Evolutionary conservation across 1,139 yeast species (phyloP), one percentile per base, ranked within the genome.

Genomic region (Protomyces arabidopsidicola): DNA sequence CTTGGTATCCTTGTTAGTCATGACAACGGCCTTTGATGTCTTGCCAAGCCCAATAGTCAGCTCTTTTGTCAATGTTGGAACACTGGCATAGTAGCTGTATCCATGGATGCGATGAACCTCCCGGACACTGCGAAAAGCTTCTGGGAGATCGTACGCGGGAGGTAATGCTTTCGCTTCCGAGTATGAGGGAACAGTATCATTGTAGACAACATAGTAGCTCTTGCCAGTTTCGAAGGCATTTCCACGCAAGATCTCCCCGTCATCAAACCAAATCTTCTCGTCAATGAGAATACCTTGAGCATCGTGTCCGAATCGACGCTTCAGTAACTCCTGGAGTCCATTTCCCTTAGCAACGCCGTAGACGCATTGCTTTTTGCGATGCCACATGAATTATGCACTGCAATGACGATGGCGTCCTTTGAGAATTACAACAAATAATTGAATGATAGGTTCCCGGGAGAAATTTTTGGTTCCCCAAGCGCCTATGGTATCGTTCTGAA

Each of bases 301-400:
- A 36, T 57, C 62, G 10, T 38, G 22, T n/a, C 62, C 62, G 51
- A 57, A 57, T 8, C 55, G 55, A 12, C 45, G 55, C 51, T 48
- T 51, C 27, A 57, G 53, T 14, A 57, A 20, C 20, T 51, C 62
- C n/a, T 38, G 31, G 2, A 57, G 52, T 10, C 35, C 39, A 20
- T 57, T 38, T 39, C 42, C 52, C 18, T 27, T 27, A 20, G 38
- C 42, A 9, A 55, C 39, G n/a, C 38, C 20, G 35, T 22, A 20
- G 8, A 24, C 9, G 39, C 42, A 34, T 31, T 42, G 42, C 20
- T 54, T 51, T 5, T 38, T 34, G 3, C 51, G 22, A 39, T 57
- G 52, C 55, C 36, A 57, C 24, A 38, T 18, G 39, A 57, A 51
- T 24, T 57, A 55, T 16, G 45, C 55, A 2, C 31, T 27, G 55